Evolutionary conservation across 129 eudicot species (phyloP), one percentile per base, ranked within the genome.

Genomic region (Flaveria trinervia): DNA sequence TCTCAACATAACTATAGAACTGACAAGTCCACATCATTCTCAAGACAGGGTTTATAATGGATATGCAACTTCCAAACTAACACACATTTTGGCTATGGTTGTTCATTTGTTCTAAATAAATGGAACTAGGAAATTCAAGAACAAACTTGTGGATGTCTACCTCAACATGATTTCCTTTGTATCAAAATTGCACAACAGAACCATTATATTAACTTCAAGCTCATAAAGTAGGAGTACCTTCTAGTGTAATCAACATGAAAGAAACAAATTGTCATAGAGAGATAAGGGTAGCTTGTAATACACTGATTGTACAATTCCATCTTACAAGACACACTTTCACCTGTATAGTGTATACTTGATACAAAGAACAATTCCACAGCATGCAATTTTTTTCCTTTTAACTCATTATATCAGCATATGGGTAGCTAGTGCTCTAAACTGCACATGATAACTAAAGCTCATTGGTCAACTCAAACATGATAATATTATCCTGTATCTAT

Each of bases 21-120:
- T 60, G 39, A 60, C n/a, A 23, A 23, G 57, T 51, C 17, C 8
- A 51, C 57, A 16, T 51, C 20, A 15, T 20, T 51, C 57, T 51
- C 22, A 51, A 4, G n/a, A 2, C 54, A 20, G 22, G 59, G 20
- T n/a, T 52, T 52, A 52, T 52, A 52, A 12, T n/a, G 59, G 26
- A 7, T 18, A 52, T 52, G 60, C 9, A 55, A 55, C 26, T 55
- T 55, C 61, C 61, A 55, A 55, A 55, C 61, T 55, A 55, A 55
- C 61, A 17, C 61, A 55, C 61, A 55, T 55, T 11, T n/a, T 55
- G 61, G 26, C 61, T 55, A 55, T 55, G 61, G 61, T 55, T 52
- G 23, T 52, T 18, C 17, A 55, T 55, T 55, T 55, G 26, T 55
- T 59, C 65, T 25, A 59, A 22, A 2, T 59, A 23, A 22, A 59